These are phyloP conservation scores for Trichophyton simii DNA, from an alignment of 2,329 filamentous ascomycete genomes.

Conservation along the genomic window DNA sequence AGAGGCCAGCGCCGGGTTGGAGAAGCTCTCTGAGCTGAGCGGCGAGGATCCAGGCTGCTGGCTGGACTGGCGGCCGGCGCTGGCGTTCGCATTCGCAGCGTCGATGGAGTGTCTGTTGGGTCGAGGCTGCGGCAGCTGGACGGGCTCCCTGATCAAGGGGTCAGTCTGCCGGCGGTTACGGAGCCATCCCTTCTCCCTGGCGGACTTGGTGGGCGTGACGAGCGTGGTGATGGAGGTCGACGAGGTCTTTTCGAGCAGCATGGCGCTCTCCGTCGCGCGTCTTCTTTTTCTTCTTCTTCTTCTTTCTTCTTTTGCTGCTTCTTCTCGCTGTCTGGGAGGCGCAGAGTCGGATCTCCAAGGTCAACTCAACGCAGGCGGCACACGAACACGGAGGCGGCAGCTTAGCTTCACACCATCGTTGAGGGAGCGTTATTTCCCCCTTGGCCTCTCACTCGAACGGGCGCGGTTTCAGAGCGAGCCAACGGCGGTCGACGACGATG, in stretches of 20 bases:
- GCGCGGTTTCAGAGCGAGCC: not conserved
- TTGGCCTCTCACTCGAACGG: not conserved
- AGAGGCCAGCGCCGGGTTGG: conserved; percentile 18
- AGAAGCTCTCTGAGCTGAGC: conserved; percentile 17
- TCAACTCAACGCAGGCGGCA: not conserved
- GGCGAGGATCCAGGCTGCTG: conserved; percentile 12
- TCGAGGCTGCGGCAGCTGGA: not conserved
- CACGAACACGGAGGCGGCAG: not conserved
- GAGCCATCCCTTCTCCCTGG: conserved; percentile 7
- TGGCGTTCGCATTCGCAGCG: conserved; percentile 4
- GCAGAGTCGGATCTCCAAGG: not conserved
- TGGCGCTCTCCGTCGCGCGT: not conserved
- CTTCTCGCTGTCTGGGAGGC: not conserved
- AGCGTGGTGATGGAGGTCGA: not conserved
- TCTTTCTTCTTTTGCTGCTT: too few relatives aligned
- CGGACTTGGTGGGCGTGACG: not conserved
- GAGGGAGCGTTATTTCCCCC: not conserved
- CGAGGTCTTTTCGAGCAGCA: not conserved
- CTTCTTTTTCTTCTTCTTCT: not conserved
- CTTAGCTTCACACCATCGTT: not conserved
- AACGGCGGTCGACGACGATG: not conserved
- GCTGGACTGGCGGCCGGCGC: conserved; percentile 6
- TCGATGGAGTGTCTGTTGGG: conserved; percentile 9
- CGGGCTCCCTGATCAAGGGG: conserved; percentile 8
- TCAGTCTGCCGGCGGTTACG: conserved; percentile 11